A percentile compares a stretch with the other conserved stretches of the same genome.
Conservation (phyloP, 345 rosid species). For the Boechera stricta region DNA sequence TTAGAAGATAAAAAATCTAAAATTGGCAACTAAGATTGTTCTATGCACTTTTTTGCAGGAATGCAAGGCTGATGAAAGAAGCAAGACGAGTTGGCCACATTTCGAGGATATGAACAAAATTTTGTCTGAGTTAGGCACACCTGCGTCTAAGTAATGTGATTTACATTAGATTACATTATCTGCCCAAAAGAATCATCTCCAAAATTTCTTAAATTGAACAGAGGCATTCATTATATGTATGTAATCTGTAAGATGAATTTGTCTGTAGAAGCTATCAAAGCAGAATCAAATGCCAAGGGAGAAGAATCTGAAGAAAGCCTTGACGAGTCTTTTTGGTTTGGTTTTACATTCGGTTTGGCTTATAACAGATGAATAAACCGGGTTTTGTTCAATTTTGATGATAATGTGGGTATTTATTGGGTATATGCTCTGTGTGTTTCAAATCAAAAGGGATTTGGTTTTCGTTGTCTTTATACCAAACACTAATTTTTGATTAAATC, state of each 20-base stretch:
- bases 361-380: slow-evolving; percentile 15
- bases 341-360: slow-evolving; percentile 7
- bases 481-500: background rate
- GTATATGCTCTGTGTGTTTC: background rate
- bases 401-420: background rate
- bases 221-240: slow-evolving; percentile 15
- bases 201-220: slow-evolving; percentile 12
- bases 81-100: slow-evolving; percentile 68
- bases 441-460: slow-evolving; percentile 3
- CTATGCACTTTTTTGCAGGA: slow-evolving; percentile 53
- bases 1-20: background rate
- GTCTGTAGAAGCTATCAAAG: slow-evolving; percentile 37
- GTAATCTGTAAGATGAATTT: slow-evolving; percentile 32
- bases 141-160: slow-evolving; percentile 30
- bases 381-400: slow-evolving; percentile 4
- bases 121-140: slow-evolving; percentile 59
- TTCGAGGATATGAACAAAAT: slow-evolving; percentile 71
- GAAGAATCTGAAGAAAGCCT: background rate
- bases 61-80: slow-evolving; percentile 53
- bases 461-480: background rate
- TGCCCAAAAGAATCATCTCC: slow-evolving; percentile 11
- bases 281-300: slow-evolving; percentile 10
- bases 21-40: background rate
- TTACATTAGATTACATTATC: background rate
- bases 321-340: background rate